These are phyloP conservation scores for Solanum chacoense DNA, from an alignment of 305 asterid genomes.

Conservation along the genomic window DNA sequence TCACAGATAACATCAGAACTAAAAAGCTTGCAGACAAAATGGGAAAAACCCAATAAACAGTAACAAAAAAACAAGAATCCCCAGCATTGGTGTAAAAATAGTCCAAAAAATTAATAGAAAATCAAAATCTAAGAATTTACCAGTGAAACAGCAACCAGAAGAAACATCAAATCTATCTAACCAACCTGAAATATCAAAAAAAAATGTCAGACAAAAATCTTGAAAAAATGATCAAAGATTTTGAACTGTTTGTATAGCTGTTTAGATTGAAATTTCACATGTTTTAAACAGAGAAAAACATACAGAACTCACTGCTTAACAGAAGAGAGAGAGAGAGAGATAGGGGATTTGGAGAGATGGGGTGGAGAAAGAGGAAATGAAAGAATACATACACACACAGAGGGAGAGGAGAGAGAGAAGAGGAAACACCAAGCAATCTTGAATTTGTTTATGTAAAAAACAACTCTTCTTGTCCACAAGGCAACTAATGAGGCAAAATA, in stretches of 20 bases:
- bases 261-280: background rate
- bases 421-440: background rate
- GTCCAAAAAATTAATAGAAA: constrained; percentile 1
- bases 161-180: constrained; percentile 42
- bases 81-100: background rate
- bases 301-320: background rate
- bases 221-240: background rate
- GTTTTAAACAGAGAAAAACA: background rate
- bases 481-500: background rate
- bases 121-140: constrained; percentile 25
- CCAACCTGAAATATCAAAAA: constrained; percentile 38
- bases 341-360: background rate
- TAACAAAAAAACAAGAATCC: background rate
- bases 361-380: constrained; percentile 22
- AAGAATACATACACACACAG: background rate
- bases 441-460: background rate
- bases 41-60: background rate
- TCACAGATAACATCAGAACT: background rate
- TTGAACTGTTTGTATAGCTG: background rate
- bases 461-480: background rate
- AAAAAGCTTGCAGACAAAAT: background rate
- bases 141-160: constrained; percentile 39
- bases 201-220: constrained; percentile 12
- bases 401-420: background rate
- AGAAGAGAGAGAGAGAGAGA: constrained; percentile 14